phyloP scores from a whole-genome alignment of 257 asterid genomes.

The Solanum paucissectum region DNA sequence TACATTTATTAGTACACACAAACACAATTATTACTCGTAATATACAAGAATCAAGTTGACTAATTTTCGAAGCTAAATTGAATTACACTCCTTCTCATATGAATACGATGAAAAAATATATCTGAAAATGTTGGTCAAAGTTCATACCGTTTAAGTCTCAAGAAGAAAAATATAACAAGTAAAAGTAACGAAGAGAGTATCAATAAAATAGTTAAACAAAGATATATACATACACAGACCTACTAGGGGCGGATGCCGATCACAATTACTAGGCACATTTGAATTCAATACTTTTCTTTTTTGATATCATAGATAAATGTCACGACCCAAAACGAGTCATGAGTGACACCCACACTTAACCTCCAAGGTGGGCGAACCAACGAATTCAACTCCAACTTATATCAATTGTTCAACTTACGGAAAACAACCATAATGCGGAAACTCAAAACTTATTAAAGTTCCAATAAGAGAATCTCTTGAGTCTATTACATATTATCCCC shows the following conservation, averaged over 20 bases:
- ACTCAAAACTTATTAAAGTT: too few species aligned
- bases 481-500: too few species aligned
- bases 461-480: too few species aligned
- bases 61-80: too few species aligned
- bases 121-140: too few species aligned
- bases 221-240: neutral
- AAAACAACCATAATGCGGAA: too few species aligned
- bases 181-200: neutral
- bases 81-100: neutral
- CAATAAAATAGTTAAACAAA: neutral
- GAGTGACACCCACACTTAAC: too few species aligned
- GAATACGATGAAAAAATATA: neutral
- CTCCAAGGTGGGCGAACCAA: too few species aligned
- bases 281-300: neutral
- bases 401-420: too few species aligned
- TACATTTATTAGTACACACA: neutral
- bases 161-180: neutral
- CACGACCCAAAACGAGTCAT: too few species aligned
- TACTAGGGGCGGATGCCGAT: neutral
- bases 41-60: neutral
- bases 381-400: too few species aligned
- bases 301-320: neutral
- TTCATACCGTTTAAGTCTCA: too few species aligned
- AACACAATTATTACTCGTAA: neutral
- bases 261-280: neutral